Evolutionary conservation across 768 basidiomycete genomes (phyloP).

Genomic region (Podaxis rugospora): DNA sequence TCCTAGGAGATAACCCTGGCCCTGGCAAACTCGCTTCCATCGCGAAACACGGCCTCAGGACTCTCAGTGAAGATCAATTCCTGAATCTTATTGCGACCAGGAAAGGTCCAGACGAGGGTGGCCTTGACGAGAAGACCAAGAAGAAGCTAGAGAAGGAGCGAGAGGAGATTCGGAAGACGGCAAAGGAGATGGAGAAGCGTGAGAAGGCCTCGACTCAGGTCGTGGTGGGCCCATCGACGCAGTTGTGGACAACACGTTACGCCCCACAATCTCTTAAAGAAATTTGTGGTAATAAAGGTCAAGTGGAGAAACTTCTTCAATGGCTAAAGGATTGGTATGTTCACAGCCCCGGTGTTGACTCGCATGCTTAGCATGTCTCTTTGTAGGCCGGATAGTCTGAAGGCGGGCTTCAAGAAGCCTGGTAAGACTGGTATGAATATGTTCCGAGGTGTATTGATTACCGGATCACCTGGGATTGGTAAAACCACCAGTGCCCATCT

Average conservation of each 20-base stretch:
- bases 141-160: constrained; percentile 82
- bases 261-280: constrained; percentile 86
- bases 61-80: constrained; percentile 85
- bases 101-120: constrained; percentile 42
- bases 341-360: not conserved
- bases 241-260: constrained; percentile 95
- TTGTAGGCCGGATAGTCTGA: constrained; percentile 67
- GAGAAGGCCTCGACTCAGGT: constrained; percentile 52
- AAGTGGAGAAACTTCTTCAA: constrained; percentile 80
- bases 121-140: constrained; percentile 72
- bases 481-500: constrained; percentile 97
- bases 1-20: constrained; percentile 86
- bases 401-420: constrained; percentile 85
- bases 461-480: constrained; percentile 94
- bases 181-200: constrained; percentile 72
- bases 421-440: constrained; percentile 87
- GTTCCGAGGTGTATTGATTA: constrained; percentile 84
- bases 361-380: not conserved
- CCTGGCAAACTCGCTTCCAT: constrained; percentile 85
- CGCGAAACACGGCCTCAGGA: constrained; percentile 70
- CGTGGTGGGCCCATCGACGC: constrained; percentile 42
- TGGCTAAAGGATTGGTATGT: constrained; percentile 89
- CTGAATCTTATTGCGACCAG: constrained; percentile 76
- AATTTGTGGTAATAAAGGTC: constrained; percentile 91
- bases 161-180: constrained; percentile 65